Conservation (phyloP, 2,329 filamentous ascomycete species). For the Fusarium bulbicola region DNA sequence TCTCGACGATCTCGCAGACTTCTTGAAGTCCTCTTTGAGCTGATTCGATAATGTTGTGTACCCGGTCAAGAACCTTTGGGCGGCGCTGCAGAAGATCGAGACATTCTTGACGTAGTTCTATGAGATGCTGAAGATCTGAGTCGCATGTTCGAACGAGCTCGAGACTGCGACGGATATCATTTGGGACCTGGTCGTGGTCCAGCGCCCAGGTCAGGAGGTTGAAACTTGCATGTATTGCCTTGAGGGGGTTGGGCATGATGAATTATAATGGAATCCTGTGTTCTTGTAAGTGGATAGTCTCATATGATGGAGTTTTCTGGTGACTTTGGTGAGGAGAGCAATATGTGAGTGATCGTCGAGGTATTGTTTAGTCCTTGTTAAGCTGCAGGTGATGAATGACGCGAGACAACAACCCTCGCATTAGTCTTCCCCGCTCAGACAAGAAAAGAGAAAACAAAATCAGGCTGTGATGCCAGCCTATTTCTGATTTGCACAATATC, state of each 20-base stretch:
- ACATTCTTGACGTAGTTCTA: slow-evolving; percentile 44
- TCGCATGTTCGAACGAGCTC: slow-evolving; percentile 47
- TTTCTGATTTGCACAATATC: not conserved
- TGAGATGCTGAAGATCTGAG: slow-evolving; percentile 46
- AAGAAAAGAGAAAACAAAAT: not conserved
- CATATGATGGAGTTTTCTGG: not conserved
- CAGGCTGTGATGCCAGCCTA: not conserved
- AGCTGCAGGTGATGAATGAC: not conserved
- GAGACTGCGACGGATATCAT: slow-evolving; percentile 41
- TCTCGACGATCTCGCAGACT: slow-evolving; percentile 44
- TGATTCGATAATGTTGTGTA: slow-evolving; percentile 43
- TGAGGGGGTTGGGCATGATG: slow-evolving; percentile 23
- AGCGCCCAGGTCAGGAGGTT: slow-evolving; percentile 26
- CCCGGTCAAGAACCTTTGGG: slow-evolving; percentile 39
- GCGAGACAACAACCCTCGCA: not conserved
- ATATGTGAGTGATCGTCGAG: not conserved
- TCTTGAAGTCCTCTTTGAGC: slow-evolving; percentile 42
- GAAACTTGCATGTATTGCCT: slow-evolving; percentile 19
- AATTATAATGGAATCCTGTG: not conserved
- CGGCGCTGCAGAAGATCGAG: slow-evolving; percentile 38
- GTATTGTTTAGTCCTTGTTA: not conserved
- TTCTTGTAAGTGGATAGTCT: too few relatives aligned
- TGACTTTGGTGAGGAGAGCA: not conserved
- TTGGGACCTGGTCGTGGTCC: slow-evolving; percentile 41
- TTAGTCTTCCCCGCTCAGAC: not conserved